phyloP scores from a whole-genome alignment of 805 yeast species.

The Ogataea chonburiensis region DNA sequence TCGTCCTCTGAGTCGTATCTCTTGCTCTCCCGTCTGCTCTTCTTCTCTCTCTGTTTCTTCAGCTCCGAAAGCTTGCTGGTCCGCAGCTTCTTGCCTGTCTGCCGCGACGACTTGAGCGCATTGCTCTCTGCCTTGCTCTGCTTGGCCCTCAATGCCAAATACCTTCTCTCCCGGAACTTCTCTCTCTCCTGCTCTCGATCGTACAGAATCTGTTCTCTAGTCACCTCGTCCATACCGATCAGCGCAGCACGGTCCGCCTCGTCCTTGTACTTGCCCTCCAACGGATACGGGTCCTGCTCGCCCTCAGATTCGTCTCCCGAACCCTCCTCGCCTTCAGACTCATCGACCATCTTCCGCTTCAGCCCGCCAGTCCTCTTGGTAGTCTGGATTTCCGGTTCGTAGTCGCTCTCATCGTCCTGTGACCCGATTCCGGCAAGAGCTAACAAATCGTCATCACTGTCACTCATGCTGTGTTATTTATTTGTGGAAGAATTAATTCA shows the following conservation, averaged over 20 bases:
- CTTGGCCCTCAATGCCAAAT: slow-evolving; percentile 78
- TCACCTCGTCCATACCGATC: slow-evolving; percentile 82
- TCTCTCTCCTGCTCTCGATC: slow-evolving; percentile 94
- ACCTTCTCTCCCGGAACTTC: slow-evolving; percentile 77
- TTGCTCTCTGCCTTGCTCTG: slow-evolving; percentile 45
- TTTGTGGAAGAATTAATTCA: slow-evolving; percentile 2
- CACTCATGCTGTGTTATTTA: slow-evolving; percentile 53
- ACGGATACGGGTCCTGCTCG: slow-evolving; percentile 77
- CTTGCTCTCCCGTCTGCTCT: slow-evolving; percentile 30
- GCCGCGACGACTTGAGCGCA: slow-evolving; percentile 28
- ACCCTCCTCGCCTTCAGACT: slow-evolving; percentile 29
- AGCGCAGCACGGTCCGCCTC: slow-evolving; percentile 67
- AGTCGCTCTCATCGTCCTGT: slow-evolving; percentile 34
- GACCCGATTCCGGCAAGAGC: slow-evolving; percentile 87
- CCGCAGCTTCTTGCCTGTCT: slow-evolving; percentile 28
- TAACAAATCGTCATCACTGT: slow-evolving; percentile 90
- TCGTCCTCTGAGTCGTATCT: slow-evolving; percentile 34
- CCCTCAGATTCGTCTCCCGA: slow-evolving; percentile 38
- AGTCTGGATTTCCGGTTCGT: slow-evolving; percentile 37
- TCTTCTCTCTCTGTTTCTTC: slow-evolving; percentile 38
- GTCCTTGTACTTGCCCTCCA: slow-evolving; percentile 87
- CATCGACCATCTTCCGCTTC: slow-evolving; percentile 31
- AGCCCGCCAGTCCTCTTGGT: slow-evolving; percentile 22
- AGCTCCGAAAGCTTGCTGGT: slow-evolving; percentile 37
- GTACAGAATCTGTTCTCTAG: slow-evolving; percentile 85